A percentile compares a stretch with the other conserved stretches of the same genome.
Evolutionary conservation across 129 eudicot genomes (phyloP).

Genomic region (Artemisia argyi): DNA sequence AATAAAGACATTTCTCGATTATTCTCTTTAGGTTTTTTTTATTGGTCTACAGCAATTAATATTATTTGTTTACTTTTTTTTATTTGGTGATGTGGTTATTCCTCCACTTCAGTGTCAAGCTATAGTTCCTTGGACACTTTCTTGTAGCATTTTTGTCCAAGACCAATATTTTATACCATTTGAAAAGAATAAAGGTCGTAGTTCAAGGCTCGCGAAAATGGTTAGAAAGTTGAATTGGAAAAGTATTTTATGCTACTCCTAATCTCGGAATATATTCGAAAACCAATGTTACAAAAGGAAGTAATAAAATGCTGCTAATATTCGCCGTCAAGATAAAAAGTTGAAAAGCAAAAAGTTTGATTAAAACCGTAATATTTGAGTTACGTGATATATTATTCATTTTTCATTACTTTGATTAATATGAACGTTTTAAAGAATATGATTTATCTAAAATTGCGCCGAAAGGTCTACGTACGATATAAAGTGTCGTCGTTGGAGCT

Average conservation of each 20-base stretch:
- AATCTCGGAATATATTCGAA: constrained; percentile 26
- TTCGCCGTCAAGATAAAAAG: constrained; percentile 11
- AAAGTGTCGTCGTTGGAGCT: too few species aligned
- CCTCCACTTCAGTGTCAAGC: constrained; percentile 9
- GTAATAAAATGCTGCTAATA: background rate
- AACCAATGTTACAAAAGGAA: constrained; percentile 12
- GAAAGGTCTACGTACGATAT: too few species aligned
- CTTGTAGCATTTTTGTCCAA: background rate
- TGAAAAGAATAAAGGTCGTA: background rate
- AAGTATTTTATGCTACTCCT: background rate
- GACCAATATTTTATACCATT: background rate
- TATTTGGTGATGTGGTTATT: constrained; percentile 12
- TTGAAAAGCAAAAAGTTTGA: background rate
- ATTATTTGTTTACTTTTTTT: background rate
- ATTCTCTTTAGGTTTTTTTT: constrained; percentile 1
- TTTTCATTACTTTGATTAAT: too few species aligned
- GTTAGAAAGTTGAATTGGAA: background rate
- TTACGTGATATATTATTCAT: too few species aligned
- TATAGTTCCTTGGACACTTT: background rate
- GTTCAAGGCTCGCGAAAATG: background rate
- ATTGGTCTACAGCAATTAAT: background rate
- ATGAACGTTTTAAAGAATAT: too few species aligned
- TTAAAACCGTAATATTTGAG: too few species aligned
- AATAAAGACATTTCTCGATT: constrained; percentile 13
- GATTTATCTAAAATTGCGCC: too few species aligned